Percentiles rank a stretch among this genome's conserved stretches.
phyloP scores from a whole-genome alignment of 1,139 yeast species.

The Hansenula sp. region DNA sequence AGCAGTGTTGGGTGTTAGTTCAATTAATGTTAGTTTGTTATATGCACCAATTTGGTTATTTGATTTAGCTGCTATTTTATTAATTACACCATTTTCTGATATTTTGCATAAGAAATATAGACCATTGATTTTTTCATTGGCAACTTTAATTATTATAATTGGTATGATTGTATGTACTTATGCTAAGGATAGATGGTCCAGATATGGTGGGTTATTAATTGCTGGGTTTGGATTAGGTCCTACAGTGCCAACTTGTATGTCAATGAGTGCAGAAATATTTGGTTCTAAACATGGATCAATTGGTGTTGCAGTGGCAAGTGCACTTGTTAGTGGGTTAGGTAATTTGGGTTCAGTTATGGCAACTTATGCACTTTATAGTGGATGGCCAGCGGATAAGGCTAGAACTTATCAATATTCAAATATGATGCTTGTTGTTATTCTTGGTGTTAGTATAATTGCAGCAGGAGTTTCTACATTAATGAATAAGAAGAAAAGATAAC shows the following conservation, averaged over 20 bases:
- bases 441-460: slow-evolving; percentile 64
- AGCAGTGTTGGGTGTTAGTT: slow-evolving; percentile 55
- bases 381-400: slow-evolving; percentile 78
- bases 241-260: slow-evolving; percentile 86
- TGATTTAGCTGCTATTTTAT: slow-evolving; percentile 73
- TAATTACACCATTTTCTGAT: slow-evolving; percentile 80
- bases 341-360: slow-evolving; percentile 83
- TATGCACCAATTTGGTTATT: slow-evolving; percentile 91
- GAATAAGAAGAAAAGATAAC: slow-evolving; percentile 5
- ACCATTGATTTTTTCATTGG: slow-evolving; percentile 55
- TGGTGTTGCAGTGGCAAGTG: slow-evolving; percentile 80
- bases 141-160: slow-evolving; percentile 63
- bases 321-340: slow-evolving; percentile 81
- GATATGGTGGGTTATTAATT: slow-evolving; percentile 75
- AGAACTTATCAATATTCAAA: slow-evolving; percentile 66
- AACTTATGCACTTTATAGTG: slow-evolving; percentile 78
- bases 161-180: slow-evolving; percentile 77
- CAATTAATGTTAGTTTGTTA: slow-evolving; percentile 68
- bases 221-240: slow-evolving; percentile 89
- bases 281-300: slow-evolving; percentile 72
- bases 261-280: slow-evolving; percentile 81
- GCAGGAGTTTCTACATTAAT: slow-evolving; percentile 27
- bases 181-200: slow-evolving; percentile 70
- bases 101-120: slow-evolving; percentile 48
- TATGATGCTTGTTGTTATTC: slow-evolving; percentile 78